Evolutionary conservation across 352 stramenopile species (phyloP).

Genomic region (Phytophthora capsici): DNA sequence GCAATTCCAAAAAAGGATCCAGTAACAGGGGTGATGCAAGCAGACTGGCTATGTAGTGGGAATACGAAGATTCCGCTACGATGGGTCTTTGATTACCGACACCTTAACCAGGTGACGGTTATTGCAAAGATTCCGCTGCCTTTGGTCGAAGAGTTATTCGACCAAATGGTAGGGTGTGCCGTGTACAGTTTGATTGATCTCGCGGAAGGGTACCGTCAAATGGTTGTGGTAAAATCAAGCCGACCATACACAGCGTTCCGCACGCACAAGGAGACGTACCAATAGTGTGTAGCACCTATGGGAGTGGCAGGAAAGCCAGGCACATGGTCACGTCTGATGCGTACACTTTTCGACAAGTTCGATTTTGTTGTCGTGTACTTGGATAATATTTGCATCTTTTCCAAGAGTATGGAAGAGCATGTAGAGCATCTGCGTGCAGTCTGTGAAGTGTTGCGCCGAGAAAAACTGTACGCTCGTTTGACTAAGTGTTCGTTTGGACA

Average conservation of each 20-base stretch:
- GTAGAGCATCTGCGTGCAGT: conserved; percentile 30
- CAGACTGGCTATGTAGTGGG: conserved; percentile 20
- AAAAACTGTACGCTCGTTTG: conserved; percentile 30
- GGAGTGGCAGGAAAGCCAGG: conserved; percentile 46
- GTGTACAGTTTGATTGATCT: conserved; percentile 35
- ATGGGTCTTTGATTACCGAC: conserved; percentile 23
- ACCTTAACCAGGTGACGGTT: conserved; percentile 16
- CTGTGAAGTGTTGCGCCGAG: conserved; percentile 25
- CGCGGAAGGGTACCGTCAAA: conserved; percentile 43
- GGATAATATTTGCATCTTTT: conserved; percentile 44
- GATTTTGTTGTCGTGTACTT: conserved; percentile 45
- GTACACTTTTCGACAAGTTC: conserved; percentile 32
- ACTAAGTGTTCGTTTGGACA: conserved; percentile 37
- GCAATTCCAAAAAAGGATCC: background rate
- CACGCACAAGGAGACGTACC: conserved; percentile 40
- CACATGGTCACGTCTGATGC: conserved; percentile 47
- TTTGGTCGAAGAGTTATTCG: conserved; percentile 26
- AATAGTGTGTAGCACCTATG: conserved; percentile 54
- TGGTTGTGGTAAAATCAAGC: conserved; percentile 13
- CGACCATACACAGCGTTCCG: conserved; percentile 45
- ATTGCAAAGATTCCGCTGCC: conserved; percentile 24
- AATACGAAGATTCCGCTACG: conserved; percentile 12
- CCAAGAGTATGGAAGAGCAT: conserved; percentile 13
- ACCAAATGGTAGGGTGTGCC: conserved; percentile 14
- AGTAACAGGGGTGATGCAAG: background rate